Conservation (phyloP, 2,329 filamentous ascomycete genomes). For the Emmonsiellopsis sp. region DNA sequence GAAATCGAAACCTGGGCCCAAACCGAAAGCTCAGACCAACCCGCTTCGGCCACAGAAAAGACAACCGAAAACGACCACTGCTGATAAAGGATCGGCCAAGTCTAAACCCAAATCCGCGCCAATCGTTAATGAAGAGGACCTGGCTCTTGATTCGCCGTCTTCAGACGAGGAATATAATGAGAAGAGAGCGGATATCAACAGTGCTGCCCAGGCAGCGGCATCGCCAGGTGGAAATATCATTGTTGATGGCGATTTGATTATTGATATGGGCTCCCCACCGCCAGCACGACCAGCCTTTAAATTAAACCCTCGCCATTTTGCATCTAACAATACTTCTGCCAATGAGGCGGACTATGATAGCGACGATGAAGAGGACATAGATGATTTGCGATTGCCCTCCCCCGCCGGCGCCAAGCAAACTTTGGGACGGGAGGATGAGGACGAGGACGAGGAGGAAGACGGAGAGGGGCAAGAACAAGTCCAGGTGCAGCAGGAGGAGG, state of each 20-base stretch:
- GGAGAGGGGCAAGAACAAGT: slow-evolving; percentile 19
- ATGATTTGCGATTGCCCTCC: slow-evolving; percentile 28
- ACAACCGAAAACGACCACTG: slow-evolving; percentile 16
- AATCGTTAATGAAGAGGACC: slow-evolving; percentile 17
- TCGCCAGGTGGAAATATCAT: slow-evolving; percentile 37
- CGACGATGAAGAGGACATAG: slow-evolving; percentile 33
- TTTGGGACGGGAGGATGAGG: slow-evolving; percentile 10
- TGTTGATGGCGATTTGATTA: slow-evolving; percentile 39
- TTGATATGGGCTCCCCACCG: slow-evolving; percentile 40
- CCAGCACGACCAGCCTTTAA: slow-evolving; percentile 30
- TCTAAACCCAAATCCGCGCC: slow-evolving; percentile 16
- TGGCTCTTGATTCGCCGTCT: slow-evolving; percentile 19
- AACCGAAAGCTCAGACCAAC: slow-evolving; percentile 20
- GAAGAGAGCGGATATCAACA: slow-evolving; percentile 17
- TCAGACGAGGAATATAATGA: slow-evolving; percentile 23
- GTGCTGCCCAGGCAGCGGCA: slow-evolving; percentile 21
- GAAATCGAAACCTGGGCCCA: slow-evolving; percentile 14
- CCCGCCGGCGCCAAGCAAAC: slow-evolving; percentile 21
- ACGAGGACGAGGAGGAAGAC: slow-evolving; percentile 22
- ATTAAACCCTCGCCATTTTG: slow-evolving; percentile 34
- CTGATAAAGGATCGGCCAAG: slow-evolving; percentile 15
- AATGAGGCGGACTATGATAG: slow-evolving; percentile 25
- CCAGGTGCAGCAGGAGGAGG: slow-evolving; percentile 22
- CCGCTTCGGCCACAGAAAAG: slow-evolving; percentile 24
- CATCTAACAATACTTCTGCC: slow-evolving; percentile 32